Evolutionary conservation across 495 filamentous ascomycete genomes (phyloP).

Genomic region (Hypoxylon cercidicola): DNA sequence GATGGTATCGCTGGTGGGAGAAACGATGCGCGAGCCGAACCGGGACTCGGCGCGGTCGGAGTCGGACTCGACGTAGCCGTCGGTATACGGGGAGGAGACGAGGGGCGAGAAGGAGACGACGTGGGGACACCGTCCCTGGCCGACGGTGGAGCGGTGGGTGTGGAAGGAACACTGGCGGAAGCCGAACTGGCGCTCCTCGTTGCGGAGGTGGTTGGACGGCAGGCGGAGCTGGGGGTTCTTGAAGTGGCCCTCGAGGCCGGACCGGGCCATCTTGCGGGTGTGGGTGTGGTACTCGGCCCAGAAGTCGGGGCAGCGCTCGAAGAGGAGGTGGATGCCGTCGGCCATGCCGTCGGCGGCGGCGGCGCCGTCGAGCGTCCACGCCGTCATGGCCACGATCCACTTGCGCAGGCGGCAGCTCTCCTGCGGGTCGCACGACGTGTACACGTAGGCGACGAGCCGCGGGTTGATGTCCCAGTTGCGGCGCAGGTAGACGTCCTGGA

Average conservation of each 20-base stretch:
- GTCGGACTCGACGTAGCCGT: constrained; percentile 38
- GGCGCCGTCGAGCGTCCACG: constrained; percentile 51
- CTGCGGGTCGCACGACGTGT: constrained; percentile 54
- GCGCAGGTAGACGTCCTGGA: constrained; percentile 61
- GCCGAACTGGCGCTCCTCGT: constrained; percentile 59
- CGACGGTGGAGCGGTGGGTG: constrained; percentile 54
- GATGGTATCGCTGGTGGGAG: constrained; percentile 37
- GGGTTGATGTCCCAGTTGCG: constrained; percentile 60
- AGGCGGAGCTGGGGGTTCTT: constrained; percentile 62
- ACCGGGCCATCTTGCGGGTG: constrained; percentile 53
- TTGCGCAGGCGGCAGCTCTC: constrained; percentile 55
- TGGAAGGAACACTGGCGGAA: constrained; percentile 63
- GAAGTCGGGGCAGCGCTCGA: constrained; percentile 51
- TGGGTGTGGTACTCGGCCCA: constrained; percentile 55
- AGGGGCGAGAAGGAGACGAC: constrained; percentile 30
- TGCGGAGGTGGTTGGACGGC: constrained; percentile 55
- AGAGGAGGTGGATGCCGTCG: constrained; percentile 48
- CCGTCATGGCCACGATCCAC: constrained; percentile 62
- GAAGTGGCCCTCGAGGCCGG: constrained; percentile 55
- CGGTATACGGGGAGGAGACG: constrained; percentile 24
- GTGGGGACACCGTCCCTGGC: constrained; percentile 57
- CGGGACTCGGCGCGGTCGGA: constrained; percentile 40
- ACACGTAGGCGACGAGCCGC: constrained; percentile 55
- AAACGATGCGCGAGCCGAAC: constrained; percentile 30
- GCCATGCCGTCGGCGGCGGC: constrained; percentile 36